phyloP scores from a whole-genome alignment of 495 filamentous ascomycete species.

The Tetracladium marchalianum region DNA sequence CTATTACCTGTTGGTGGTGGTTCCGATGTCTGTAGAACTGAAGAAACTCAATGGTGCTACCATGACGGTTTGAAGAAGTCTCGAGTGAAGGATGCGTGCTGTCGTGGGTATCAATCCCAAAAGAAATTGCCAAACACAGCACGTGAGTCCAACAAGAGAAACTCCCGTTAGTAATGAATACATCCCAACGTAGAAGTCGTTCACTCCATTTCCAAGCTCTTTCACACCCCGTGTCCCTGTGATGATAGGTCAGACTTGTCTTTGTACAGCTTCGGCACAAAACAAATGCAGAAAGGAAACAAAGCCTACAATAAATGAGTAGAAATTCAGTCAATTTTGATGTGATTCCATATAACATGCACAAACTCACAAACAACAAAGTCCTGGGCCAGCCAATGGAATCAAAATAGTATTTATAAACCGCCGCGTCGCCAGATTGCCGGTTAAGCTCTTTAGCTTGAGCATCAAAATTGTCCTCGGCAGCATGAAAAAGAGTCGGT shows the following conservation, averaged over 20 bases:
- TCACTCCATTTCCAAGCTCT: constrained; percentile 5
- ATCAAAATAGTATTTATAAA: constrained; percentile 32
- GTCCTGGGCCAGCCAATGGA: constrained; percentile 1
- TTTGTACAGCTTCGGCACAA: too few relatives aligned
- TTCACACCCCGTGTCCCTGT: constrained; percentile 1
- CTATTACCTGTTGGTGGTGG: constrained; percentile 17
- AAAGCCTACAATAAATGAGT: too few relatives aligned
- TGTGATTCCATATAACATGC: too few relatives aligned
- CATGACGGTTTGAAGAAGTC: background rate
- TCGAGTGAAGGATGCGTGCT: background rate
- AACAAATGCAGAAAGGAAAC: too few relatives aligned
- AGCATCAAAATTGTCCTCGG: constrained; percentile 4
- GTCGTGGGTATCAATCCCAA: constrained; percentile 5
- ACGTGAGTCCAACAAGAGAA: background rate
- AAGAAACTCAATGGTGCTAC: constrained; percentile 19
- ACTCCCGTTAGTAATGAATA: constrained; percentile 3
- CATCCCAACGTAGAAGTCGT: constrained; percentile 9
- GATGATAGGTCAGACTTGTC: too few relatives aligned
- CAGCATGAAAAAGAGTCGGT: background rate
- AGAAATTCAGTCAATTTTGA: too few relatives aligned
- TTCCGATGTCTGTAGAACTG: constrained; percentile 15
- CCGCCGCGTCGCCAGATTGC: constrained; percentile 40
- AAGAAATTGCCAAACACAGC: too few relatives aligned
- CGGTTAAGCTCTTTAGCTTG: constrained; percentile 14
- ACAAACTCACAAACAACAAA: too few relatives aligned